Percentiles rank a stretch among this genome's conserved stretches.
These are phyloP conservation scores for Coemansia sp. DNA, from an alignment of 192 early-diverging fungal species.

Conservation along the genomic window DNA sequence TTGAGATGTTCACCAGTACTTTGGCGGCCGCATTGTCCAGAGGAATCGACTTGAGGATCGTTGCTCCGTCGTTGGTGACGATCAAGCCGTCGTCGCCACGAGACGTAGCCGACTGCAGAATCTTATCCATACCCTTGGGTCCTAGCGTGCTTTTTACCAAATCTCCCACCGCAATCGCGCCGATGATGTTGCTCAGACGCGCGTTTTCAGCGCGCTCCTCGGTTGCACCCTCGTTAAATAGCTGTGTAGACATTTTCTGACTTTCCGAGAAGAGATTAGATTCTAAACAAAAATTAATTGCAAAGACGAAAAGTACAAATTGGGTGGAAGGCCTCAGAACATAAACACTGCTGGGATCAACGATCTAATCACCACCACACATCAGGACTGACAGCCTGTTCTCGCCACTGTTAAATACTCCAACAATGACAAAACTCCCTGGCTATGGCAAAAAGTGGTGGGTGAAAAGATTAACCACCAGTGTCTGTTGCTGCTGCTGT, in stretches of 20 bases:
- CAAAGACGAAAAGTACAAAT: background rate
- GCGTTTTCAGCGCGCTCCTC: conserved; percentile 99
- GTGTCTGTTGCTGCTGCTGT: too few species aligned
- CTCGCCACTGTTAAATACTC: too few species aligned
- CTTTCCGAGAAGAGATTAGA: background rate
- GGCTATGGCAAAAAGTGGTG: too few species aligned
- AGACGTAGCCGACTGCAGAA: conserved; percentile 78
- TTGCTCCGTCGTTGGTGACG: conserved; percentile 99
- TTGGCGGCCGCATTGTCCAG: conserved; percentile 98
- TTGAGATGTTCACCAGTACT: conserved; percentile 97
- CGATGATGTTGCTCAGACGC: conserved; percentile 86
- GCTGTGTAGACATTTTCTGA: conserved; percentile 63
- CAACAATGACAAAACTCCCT: too few species aligned
- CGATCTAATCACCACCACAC: background rate
- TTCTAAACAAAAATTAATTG: background rate
- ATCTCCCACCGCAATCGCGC: conserved; percentile 98
- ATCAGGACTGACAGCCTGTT: background rate
- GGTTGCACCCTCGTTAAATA: conserved; percentile 92
- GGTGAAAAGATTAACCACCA: too few species aligned
- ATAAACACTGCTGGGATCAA: background rate
- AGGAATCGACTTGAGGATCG: conserved; percentile 97
- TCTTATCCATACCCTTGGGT: conserved; percentile 99
- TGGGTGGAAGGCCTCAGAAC: background rate
- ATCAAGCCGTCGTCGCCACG: conserved; percentile 74
- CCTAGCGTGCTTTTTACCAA: conserved; percentile 97